phyloP scores from a whole-genome alignment of 306 rosid species.

The Rubus idaeus region DNA sequence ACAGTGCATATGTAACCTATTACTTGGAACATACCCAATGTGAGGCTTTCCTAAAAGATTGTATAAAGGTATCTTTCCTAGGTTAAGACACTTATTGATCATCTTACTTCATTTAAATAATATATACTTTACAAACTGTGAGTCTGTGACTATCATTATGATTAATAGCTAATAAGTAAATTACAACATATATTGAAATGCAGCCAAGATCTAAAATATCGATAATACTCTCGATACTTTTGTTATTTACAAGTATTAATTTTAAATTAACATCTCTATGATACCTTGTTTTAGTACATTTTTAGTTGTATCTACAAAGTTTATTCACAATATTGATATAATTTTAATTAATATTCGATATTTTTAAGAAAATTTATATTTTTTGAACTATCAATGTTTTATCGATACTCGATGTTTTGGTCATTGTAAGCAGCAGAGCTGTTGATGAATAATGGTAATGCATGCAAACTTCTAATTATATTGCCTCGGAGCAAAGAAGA shows the following conservation, averaged over 20 bases:
- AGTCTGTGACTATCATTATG: slow-evolving; percentile 17
- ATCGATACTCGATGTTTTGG: no score
- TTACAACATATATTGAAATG: neutral
- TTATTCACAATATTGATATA: neutral
- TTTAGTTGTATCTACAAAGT: no score
- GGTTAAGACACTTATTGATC: slow-evolving; percentile 21
- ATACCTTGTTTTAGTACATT: no score
- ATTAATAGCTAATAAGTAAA: slow-evolving; percentile 25
- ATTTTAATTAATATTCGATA: no score
- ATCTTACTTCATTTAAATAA: slow-evolving; percentile 28
- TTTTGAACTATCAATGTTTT: no score
- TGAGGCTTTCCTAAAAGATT: slow-evolving; percentile 21
- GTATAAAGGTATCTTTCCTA: slow-evolving; percentile 25
- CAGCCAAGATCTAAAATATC: no score
- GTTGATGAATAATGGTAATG: neutral
- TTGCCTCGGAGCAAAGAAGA: no score
- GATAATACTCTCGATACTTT: no score
- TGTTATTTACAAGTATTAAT: no score
- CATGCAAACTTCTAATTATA: neutral
- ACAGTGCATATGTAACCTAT: slow-evolving; percentile 30
- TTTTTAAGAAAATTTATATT: no score
- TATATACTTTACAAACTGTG: neutral
- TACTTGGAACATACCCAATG: slow-evolving; percentile 36
- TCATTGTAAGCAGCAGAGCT: no score
- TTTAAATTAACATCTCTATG: no score